Evolutionary conservation across 371 early-diverging fungal species (phyloP).

Genomic region (Catenaria anguillulae): DNA sequence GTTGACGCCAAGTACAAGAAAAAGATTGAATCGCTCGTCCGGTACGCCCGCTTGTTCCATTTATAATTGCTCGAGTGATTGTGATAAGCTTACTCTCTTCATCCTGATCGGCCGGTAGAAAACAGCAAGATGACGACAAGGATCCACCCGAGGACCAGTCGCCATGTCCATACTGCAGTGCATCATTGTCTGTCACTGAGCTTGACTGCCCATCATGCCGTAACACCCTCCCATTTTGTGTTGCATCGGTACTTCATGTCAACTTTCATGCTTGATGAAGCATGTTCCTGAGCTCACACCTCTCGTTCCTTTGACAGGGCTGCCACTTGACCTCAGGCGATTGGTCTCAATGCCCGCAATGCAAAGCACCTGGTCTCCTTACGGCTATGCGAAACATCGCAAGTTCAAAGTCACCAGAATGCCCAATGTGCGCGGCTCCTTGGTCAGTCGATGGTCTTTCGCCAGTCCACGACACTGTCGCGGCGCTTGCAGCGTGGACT

Average conservation of each 20-base stretch:
- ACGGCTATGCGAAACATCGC: conserved; percentile 15
- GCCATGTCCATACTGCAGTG: conserved; percentile 30
- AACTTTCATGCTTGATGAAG: too few relatives aligned
- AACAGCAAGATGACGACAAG: conserved; percentile 6
- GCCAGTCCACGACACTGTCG: too few relatives aligned
- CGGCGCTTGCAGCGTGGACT: too few relatives aligned
- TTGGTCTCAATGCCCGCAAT: conserved; percentile 30
- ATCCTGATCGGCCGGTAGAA: not conserved
- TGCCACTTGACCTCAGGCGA: conserved; percentile 27
- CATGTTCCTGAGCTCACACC: not conserved
- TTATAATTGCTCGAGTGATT: not conserved
- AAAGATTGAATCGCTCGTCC: conserved; percentile 35
- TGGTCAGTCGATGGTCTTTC: not conserved
- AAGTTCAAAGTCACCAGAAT: conserved; percentile 17
- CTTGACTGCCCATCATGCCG: conserved; percentile 34
- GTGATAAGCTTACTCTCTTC: not conserved
- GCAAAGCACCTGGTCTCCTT: conserved; percentile 27
- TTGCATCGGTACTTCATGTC: conserved; percentile 21
- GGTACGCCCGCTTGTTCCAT: too few relatives aligned
- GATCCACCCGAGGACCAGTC: conserved; percentile 17
- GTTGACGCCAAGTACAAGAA: conserved; percentile 33
- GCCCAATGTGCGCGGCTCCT: conserved; percentile 25
- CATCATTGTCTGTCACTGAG: conserved; percentile 19
- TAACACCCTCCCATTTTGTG: conserved; percentile 35
- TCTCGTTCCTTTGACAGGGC: conserved; percentile 16